A percentile compares a stretch with the other conserved stretches of the same genome.
These are phyloP conservation scores for Umbilicus rupestris DNA, from an alignment of 164 flowering plant species.

Conservation along the genomic window DNA sequence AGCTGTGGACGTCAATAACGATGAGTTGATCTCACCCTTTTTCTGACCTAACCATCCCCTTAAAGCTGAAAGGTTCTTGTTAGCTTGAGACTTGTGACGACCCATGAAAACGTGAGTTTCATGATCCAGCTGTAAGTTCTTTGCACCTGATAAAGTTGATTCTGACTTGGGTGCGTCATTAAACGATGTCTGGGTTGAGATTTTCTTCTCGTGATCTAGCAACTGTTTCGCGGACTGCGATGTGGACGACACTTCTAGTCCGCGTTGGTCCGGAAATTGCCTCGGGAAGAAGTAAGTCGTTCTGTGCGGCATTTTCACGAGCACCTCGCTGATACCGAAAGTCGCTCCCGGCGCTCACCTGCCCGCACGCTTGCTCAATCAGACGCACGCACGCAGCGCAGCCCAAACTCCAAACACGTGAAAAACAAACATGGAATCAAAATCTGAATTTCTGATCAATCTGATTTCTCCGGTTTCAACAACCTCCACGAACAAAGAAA, in stretches of 20 bases:
- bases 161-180: constrained; percentile 23
- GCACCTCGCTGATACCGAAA: neutral
- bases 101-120: constrained; percentile 25
- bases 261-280: constrained; percentile 50
- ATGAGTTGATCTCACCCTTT: constrained; percentile 15
- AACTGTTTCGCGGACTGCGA: constrained; percentile 18
- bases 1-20: neutral
- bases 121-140: constrained; percentile 2
- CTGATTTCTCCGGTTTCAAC: too few relatives aligned
- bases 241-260: constrained; percentile 13
- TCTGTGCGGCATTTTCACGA: constrained; percentile 64
- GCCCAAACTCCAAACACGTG: too few relatives aligned
- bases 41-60: constrained; percentile 35
- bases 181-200: constrained; percentile 10
- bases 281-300: constrained; percentile 67
- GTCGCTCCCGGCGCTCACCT: too few relatives aligned
- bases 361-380: too few relatives aligned
- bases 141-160: constrained; percentile 2
- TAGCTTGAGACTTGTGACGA: constrained; percentile 22
- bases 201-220: constrained; percentile 50
- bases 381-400: too few relatives aligned
- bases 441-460: too few relatives aligned
- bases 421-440: too few relatives aligned
- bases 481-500: too few relatives aligned
- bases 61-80: constrained; percentile 33